Evolutionary conservation across 176 grass and related monocot species (phyloP).

Genomic region (Cymbopogon citratus): DNA sequence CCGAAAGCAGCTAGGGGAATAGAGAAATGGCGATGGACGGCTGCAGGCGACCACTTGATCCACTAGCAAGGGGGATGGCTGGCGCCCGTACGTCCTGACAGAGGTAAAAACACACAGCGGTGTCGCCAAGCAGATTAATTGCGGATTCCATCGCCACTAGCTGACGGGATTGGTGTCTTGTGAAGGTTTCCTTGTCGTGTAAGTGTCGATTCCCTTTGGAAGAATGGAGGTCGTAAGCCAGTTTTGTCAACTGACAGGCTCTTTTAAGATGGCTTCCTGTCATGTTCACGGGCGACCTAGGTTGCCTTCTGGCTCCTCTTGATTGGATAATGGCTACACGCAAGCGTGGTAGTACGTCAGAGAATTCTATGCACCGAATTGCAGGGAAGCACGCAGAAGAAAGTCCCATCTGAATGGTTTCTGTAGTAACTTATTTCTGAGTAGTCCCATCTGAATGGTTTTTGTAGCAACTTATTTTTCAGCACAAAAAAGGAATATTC

Average conservation of each 20-base stretch:
- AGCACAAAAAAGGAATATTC: background rate
- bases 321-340: slow-evolving; percentile 33
- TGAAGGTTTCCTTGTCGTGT: background rate
- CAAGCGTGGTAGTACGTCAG: background rate
- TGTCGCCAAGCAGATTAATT: background rate
- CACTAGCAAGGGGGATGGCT: background rate
- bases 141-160: background rate
- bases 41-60: background rate
- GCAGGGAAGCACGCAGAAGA: background rate
- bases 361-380: background rate
- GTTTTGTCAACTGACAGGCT: slow-evolving; percentile 15
- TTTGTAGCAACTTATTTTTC: background rate
- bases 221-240: background rate
- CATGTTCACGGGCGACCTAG: slow-evolving; percentile 1
- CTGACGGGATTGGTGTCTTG: background rate
- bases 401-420: no score
- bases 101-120: slow-evolving; percentile 32
- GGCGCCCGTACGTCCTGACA: background rate
- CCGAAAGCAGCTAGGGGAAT: no score
- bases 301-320: slow-evolving; percentile 8
- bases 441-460: no score
- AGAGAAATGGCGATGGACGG: background rate
- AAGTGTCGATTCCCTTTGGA: slow-evolving; percentile 7
- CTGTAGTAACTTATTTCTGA: no score
- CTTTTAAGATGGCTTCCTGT: slow-evolving; percentile 15